phyloP scores from a whole-genome alignment of 2,329 filamentous ascomycete genomes.

The Amphichorda felina region DNA sequence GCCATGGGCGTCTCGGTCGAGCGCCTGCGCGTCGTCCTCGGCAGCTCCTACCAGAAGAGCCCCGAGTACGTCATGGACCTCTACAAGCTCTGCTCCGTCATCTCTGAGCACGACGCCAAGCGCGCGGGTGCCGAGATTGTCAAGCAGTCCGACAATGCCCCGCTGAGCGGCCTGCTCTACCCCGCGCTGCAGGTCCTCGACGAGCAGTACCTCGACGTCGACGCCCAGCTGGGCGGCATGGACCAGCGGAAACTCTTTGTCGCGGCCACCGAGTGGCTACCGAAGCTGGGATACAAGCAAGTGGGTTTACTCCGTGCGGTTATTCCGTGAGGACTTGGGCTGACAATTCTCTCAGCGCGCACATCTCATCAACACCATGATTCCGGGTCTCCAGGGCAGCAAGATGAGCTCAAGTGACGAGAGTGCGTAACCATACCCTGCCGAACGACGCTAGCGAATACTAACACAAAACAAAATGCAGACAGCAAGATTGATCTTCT shows the following conservation, averaged over 20 bases:
- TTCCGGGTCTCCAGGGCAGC: constrained; percentile 69
- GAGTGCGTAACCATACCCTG: constrained; percentile 25
- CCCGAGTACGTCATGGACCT: constrained; percentile 78
- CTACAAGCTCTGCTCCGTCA: constrained; percentile 60
- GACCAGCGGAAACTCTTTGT: constrained; percentile 89
- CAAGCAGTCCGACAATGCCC: constrained; percentile 74
- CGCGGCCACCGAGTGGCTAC: constrained; percentile 72
- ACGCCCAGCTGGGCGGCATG: constrained; percentile 76
- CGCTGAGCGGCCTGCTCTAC: constrained; percentile 39
- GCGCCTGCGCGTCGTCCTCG: constrained; percentile 72
- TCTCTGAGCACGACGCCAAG: constrained; percentile 71
- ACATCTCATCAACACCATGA: constrained; percentile 56
- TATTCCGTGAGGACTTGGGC: too few species aligned
- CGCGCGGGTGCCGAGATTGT: constrained; percentile 90
- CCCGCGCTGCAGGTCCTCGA: constrained; percentile 69
- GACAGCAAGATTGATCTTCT: constrained; percentile 92
- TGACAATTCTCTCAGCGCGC: constrained; percentile 15
- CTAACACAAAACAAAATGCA: not conserved
- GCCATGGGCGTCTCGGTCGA: constrained; percentile 70
- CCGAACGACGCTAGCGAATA: not conserved
- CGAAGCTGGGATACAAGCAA: constrained; percentile 74
- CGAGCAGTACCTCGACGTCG: constrained; percentile 78
- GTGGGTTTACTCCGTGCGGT: constrained; percentile 18
- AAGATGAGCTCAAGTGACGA: constrained; percentile 78
- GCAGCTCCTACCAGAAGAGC: constrained; percentile 68